Evolutionary conservation across 768 basidiomycete genomes (phyloP).

Genomic region (Coprinopsis strossmayeri): DNA sequence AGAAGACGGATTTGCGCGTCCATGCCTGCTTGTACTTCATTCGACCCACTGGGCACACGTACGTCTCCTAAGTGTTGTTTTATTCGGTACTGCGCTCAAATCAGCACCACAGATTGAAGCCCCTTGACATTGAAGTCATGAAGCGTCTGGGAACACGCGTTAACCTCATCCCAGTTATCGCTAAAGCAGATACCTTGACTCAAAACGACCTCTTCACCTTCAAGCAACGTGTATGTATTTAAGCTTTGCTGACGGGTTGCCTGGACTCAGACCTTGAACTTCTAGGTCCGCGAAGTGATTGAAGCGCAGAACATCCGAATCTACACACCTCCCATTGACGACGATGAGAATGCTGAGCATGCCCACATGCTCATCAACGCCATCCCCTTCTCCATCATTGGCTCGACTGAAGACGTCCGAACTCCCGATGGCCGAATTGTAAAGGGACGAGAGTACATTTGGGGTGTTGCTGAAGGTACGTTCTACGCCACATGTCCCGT

Average conservation of each 20-base stretch:
- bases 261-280: constrained; percentile 3
- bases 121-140: constrained; percentile 99
- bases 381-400: constrained; percentile 98
- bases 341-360: constrained; percentile 83
- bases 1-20: constrained; percentile 93
- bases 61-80: constrained; percentile 26
- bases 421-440: constrained; percentile 88
- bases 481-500: constrained; percentile 4
- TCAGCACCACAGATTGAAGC: constrained; percentile 65
- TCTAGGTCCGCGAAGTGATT: constrained; percentile 83
- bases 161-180: constrained; percentile 95
- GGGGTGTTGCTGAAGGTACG: constrained; percentile 99
- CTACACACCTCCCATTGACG: constrained; percentile 92
- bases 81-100: constrained; percentile 6
- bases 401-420: constrained; percentile 90
- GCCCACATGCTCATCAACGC: constrained; percentile 83
- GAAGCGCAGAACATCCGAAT: constrained; percentile 89
- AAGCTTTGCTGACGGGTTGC: constrained; percentile 11
- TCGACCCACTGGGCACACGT: constrained; percentile 95
- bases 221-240: constrained; percentile 74
- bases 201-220: constrained; percentile 87
- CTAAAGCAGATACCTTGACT: constrained; percentile 96
- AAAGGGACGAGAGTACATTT: constrained; percentile 97
- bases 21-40: constrained; percentile 98
- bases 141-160: constrained; percentile 97